These are phyloP conservation scores for Boletus speciosus DNA, from an alignment of 768 basidiomycete species.

Conservation along the genomic window DNA sequence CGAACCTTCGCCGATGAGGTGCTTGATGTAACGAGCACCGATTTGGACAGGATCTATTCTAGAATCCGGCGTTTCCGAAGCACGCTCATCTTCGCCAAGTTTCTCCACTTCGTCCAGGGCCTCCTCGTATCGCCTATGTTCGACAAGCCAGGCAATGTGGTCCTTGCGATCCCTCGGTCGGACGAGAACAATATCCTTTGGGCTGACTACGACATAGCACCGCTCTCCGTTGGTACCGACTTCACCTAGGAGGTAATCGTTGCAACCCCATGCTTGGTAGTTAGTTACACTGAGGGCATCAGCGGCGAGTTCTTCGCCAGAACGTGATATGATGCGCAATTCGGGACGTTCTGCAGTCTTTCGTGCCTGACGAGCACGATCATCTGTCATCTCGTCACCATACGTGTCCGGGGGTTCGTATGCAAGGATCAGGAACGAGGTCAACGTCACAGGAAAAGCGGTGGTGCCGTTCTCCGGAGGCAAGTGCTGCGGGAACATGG, in stretches of 20 bases:
- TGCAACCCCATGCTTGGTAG: slow-evolving; percentile 85
- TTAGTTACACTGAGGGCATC: slow-evolving; percentile 79
- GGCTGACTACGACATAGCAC: slow-evolving; percentile 82
- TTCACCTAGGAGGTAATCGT: slow-evolving; percentile 80
- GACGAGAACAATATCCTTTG: slow-evolving; percentile 84
- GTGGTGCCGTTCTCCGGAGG: slow-evolving; percentile 16
- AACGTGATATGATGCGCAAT: slow-evolving; percentile 83
- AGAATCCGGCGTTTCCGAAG: slow-evolving; percentile 34
- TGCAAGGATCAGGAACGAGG: slow-evolving; percentile 83
- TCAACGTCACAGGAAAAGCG: slow-evolving; percentile 37
- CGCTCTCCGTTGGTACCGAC: slow-evolving; percentile 35
- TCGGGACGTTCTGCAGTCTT: slow-evolving; percentile 91
- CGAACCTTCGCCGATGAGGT: slow-evolving; percentile 78
- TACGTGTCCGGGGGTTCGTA: slow-evolving; percentile 78
- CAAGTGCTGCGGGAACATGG: slow-evolving; percentile 33
- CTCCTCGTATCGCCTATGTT: slow-evolving; percentile 82
- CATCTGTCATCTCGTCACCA: slow-evolving; percentile 63
- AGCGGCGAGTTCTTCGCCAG: slow-evolving; percentile 82
- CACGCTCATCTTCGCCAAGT: slow-evolving; percentile 35
- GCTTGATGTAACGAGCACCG: slow-evolving; percentile 81
- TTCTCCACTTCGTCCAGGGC: slow-evolving; percentile 79
- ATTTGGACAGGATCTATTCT: slow-evolving; percentile 62
- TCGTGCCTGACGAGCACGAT: slow-evolving; percentile 71
- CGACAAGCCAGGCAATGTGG: slow-evolving; percentile 90
- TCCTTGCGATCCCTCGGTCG: slow-evolving; percentile 83